Evolutionary conservation across 345 rosid species (phyloP).

Genomic region (Populus euphratica): DNA sequence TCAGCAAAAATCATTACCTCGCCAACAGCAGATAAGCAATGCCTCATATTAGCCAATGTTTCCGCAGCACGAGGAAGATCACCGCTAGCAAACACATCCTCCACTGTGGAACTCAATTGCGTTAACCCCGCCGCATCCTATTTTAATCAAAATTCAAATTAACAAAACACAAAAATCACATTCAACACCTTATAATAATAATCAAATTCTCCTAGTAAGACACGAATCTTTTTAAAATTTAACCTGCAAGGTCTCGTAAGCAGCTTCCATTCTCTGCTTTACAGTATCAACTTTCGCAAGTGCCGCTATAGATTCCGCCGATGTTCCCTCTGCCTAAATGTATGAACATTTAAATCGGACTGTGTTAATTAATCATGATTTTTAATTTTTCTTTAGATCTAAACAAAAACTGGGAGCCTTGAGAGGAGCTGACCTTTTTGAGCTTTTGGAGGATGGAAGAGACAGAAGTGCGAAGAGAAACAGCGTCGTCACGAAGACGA

Average conservation of each 20-base stretch:
- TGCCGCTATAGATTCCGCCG: conserved; percentile 86
- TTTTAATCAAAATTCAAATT: background rate
- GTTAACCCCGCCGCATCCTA: conserved; percentile 99
- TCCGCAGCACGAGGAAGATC: conserved; percentile 99
- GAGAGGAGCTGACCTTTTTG: conserved; percentile 71
- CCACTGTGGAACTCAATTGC: conserved; percentile 91
- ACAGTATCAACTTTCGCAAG: conserved; percentile 93
- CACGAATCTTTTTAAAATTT: background rate
- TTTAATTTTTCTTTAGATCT: no score
- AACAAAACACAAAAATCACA: background rate
- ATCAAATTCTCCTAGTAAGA: no score
- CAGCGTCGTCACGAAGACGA: conserved; percentile 90
- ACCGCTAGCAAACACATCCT: conserved; percentile 94
- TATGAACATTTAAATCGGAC: background rate
- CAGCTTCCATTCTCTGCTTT: conserved; percentile 98
- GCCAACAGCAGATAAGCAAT: conserved; percentile 96
- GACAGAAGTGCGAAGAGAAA: conserved; percentile 72
- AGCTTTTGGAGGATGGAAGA: conserved; percentile 87
- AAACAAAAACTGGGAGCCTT: no score
- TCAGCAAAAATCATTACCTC: conserved; percentile 47
- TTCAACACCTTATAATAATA: no score
- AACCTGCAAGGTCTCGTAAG: conserved; percentile 88
- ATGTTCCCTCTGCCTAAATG: conserved; percentile 86
- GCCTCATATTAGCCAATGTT: conserved; percentile 98
- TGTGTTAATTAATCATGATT: background rate